Conservation (phyloP, 805 yeast genomes). For the Pichia exigua region DNA sequence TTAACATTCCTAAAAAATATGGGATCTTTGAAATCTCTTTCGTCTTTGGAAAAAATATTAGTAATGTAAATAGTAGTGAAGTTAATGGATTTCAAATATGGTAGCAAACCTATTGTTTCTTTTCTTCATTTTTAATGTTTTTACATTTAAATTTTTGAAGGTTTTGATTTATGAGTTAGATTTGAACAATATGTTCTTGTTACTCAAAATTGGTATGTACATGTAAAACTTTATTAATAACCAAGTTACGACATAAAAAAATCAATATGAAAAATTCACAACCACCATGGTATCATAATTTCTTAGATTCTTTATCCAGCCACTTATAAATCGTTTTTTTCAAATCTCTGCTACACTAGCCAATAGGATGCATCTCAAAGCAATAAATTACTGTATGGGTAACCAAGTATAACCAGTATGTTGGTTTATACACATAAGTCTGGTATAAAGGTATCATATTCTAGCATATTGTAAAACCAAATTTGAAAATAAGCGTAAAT, state of each 20-base stretch:
- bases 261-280: neutral
- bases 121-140: too few species aligned
- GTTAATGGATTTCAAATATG: too few species aligned
- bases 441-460: neutral
- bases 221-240: too few species aligned
- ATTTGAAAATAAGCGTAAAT: neutral
- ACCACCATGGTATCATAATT: neutral
- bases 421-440: neutral
- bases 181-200: too few species aligned
- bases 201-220: too few species aligned
- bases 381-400: neutral
- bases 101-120: too few species aligned
- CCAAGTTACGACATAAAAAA: neutral
- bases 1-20: too few species aligned
- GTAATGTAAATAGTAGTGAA: too few species aligned
- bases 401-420: neutral
- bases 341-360: neutral
- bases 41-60: too few species aligned
- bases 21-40: too few species aligned
- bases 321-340: neutral
- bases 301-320: neutral
- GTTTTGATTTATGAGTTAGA: too few species aligned
- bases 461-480: neutral
- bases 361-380: neutral
- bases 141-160: too few species aligned